Evolutionary conservation across 1,284 basidiomycete species (phyloP).

Genomic region (Wolfiporia cocos): DNA sequence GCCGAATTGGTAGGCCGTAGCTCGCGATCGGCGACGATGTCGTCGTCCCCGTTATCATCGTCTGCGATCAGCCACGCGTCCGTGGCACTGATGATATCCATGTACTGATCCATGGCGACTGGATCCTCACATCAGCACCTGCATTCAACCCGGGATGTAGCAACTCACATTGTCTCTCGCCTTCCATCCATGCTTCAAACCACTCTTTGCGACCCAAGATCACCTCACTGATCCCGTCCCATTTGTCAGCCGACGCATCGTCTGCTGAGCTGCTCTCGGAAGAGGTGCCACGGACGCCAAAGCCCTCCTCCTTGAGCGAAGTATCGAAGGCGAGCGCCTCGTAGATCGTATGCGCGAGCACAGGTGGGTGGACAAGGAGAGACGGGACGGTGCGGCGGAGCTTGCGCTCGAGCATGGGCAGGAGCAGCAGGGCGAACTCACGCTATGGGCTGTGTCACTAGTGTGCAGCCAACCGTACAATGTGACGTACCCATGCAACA

Average conservation of each 20-base stretch:
- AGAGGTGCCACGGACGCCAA: slow-evolving; percentile 50
- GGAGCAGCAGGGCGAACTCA: slow-evolving; percentile 71
- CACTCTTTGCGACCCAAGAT: slow-evolving; percentile 81
- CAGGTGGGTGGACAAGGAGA: slow-evolving; percentile 72
- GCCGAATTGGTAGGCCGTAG: slow-evolving; percentile 74
- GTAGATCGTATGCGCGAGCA: slow-evolving; percentile 94
- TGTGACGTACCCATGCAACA: slow-evolving; percentile 63
- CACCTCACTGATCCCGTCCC: slow-evolving; percentile 76
- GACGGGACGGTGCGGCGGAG: slow-evolving; percentile 70
- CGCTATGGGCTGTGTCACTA: slow-evolving; percentile 37
- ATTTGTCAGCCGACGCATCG: slow-evolving; percentile 31
- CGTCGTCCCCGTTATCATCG: slow-evolving; percentile 51
- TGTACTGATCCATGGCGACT: slow-evolving; percentile 79
- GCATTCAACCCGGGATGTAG: not conserved
- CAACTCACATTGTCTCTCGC: slow-evolving; percentile 78
- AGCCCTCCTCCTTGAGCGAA: slow-evolving; percentile 72
- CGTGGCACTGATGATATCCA: slow-evolving; percentile 72
- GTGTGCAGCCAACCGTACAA: not conserved
- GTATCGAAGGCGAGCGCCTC: slow-evolving; percentile 88
- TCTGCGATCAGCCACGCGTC: slow-evolving; percentile 89
- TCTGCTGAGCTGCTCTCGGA: slow-evolving; percentile 16
- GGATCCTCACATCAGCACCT: slow-evolving; percentile 1
- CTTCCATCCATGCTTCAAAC: slow-evolving; percentile 88
- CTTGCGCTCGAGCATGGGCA: slow-evolving; percentile 69
- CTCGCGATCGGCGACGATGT: slow-evolving; percentile 29